A percentile compares a stretch with the other conserved stretches of the same genome.
Conservation (phyloP, 2,329 filamentous ascomycete species). For the Diaporthe sp. region DNA sequence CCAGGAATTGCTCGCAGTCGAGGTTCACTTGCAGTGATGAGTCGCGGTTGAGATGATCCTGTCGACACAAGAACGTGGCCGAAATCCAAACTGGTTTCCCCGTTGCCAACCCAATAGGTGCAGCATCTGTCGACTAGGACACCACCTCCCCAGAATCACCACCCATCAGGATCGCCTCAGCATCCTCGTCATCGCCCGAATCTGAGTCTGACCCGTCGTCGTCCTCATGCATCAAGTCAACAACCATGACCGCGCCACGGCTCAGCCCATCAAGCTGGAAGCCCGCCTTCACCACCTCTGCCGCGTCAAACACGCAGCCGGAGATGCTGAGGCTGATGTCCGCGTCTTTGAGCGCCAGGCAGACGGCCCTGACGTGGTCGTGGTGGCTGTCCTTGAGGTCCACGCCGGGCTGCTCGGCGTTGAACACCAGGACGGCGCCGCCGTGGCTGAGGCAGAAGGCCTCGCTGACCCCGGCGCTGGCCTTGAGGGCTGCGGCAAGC, state of each 20-base stretch:
- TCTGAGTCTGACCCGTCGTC: conserved; percentile 40
- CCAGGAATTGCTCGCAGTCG: background rate
- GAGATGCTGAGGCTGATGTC: conserved; percentile 45
- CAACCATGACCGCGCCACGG: conserved; percentile 43
- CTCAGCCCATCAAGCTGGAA: conserved; percentile 46
- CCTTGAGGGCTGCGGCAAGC: conserved; percentile 38
- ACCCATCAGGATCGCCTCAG: conserved; percentile 37
- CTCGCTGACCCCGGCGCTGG: conserved; percentile 31
- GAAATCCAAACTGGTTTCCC: background rate
- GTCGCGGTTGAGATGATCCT: background rate
- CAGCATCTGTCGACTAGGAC: background rate
- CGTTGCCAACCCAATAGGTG: background rate
- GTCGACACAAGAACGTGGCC: background rate
- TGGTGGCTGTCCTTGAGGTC: conserved; percentile 43
- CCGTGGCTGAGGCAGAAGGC: conserved; percentile 43
- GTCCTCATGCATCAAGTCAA: conserved; percentile 44
- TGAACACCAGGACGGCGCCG: conserved; percentile 43
- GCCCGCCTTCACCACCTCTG: conserved; percentile 42
- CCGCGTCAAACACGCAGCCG: conserved; percentile 44
- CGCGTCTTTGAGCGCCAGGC: conserved; percentile 44
- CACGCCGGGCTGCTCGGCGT: conserved; percentile 35
- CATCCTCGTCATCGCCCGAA: conserved; percentile 40
- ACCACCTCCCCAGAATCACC: conserved; percentile 30
- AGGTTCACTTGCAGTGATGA: background rate
- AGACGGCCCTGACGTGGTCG: conserved; percentile 45